A percentile compares a stretch with the other conserved stretches of the same genome.
These are phyloP conservation scores for Hypsizygus marmoreus DNA, from an alignment of 768 basidiomycete genomes.

Conservation along the genomic window DNA sequence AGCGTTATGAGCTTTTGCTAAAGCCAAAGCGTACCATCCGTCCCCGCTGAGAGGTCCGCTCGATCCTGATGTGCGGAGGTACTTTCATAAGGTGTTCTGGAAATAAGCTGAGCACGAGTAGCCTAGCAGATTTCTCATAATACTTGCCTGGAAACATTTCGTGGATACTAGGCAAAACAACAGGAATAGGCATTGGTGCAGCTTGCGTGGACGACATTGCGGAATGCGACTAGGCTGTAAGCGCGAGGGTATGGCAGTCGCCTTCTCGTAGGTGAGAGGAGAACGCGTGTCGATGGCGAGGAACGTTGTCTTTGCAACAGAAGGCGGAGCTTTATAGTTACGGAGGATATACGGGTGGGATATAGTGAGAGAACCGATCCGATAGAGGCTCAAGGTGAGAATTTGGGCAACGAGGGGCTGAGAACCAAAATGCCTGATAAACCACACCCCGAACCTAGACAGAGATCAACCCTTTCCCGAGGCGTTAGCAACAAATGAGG, in stretches of 20 bases:
- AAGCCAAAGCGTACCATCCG: not conserved
- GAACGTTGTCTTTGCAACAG: not conserved
- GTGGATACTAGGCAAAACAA: slow-evolving; percentile 50
- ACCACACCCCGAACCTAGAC: too few relatives aligned
- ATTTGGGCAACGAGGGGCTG: slow-evolving; percentile 6
- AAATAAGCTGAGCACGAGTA: not conserved
- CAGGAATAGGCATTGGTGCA: slow-evolving; percentile 9
- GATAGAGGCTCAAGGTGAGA: not conserved
- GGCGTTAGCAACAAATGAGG: slow-evolving; percentile 15
- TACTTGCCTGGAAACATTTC: slow-evolving; percentile 57
- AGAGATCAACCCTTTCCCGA: slow-evolving; percentile 11
- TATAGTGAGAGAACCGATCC: too few relatives aligned
- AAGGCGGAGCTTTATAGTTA: not conserved
- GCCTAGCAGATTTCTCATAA: not conserved
- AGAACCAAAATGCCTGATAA: slow-evolving; percentile 8
- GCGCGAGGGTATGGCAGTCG: not conserved
- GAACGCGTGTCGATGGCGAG: too few relatives aligned
- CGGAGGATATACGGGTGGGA: too few relatives aligned
- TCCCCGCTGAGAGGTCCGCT: not conserved
- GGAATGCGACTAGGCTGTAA: slow-evolving; percentile 2
- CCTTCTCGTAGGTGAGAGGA: too few relatives aligned
- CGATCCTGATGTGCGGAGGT: slow-evolving; percentile 13
- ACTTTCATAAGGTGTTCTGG: slow-evolving; percentile 14
- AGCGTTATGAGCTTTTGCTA: not conserved
- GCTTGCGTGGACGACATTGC: slow-evolving; percentile 9